phyloP scores from a whole-genome alignment of 768 basidiomycete genomes.

The Crassisporium funariophilum region DNA sequence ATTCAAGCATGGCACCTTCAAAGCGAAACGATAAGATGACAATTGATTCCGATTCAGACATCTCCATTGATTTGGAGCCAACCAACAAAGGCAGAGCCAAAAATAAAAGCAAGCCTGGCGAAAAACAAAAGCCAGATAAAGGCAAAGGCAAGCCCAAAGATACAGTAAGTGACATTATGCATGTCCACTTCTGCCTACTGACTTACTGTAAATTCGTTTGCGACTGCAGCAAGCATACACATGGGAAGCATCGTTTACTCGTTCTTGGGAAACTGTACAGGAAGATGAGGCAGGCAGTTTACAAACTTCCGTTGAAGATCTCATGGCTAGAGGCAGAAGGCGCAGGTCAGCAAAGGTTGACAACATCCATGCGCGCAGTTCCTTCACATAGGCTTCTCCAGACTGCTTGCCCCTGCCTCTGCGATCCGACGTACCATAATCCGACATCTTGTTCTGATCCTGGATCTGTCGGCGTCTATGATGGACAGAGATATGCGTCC shows the following conservation, averaged over 20 bases:
- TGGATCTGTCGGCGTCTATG: conserved; percentile 93
- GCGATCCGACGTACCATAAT: conserved; percentile 96
- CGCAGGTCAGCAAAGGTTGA: conserved; percentile 55
- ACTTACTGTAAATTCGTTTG: conserved; percentile 6
- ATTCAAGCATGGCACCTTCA: conserved; percentile 30
- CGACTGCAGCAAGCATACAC: conserved; percentile 74
- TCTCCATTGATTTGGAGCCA: conserved; percentile 51
- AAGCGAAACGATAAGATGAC: conserved; percentile 47
- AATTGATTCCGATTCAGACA: conserved; percentile 70
- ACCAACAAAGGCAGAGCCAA: conserved; percentile 54
- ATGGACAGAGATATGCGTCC: conserved; percentile 95
- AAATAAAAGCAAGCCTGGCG: conserved; percentile 54
- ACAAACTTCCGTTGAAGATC: conserved; percentile 85
- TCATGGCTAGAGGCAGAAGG: conserved; percentile 83
- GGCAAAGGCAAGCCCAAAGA: conserved; percentile 60
- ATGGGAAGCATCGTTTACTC: conserved; percentile 94
- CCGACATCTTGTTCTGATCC: conserved; percentile 88
- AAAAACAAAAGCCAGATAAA: conserved; percentile 57
- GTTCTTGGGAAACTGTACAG: conserved; percentile 96
- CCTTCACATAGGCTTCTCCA: conserved; percentile 31
- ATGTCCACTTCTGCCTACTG: conserved; percentile 1
- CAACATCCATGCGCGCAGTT: conserved; percentile 3
- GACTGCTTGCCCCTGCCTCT: conserved; percentile 77
- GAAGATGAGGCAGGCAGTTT: conserved; percentile 94
- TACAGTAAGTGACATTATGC: conserved; percentile 28